These are phyloP conservation scores for Glaciozyma antarctica DNA, from an alignment of 768 basidiomycete species.

Conservation along the genomic window DNA sequence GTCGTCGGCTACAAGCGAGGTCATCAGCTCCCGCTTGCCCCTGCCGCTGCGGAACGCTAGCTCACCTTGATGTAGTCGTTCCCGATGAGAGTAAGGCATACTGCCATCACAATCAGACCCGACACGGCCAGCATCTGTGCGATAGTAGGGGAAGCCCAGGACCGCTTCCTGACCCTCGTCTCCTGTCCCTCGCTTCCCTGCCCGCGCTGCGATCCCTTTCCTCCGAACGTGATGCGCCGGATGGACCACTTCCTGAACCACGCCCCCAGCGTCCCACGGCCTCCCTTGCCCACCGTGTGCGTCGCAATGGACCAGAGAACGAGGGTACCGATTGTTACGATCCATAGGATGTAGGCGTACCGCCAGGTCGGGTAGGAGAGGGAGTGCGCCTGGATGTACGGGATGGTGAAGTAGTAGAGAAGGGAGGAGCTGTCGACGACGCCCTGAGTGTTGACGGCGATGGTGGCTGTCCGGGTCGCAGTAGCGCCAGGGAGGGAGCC, in stretches of 20 bases:
- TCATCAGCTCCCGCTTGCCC: neutral
- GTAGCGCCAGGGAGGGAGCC: neutral
- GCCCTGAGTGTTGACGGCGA: too few relatives aligned
- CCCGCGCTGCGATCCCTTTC: slow-evolving; percentile 4
- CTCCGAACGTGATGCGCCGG: slow-evolving; percentile 14
- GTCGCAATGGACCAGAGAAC: slow-evolving; percentile 46
- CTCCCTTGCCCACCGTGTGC: slow-evolving; percentile 19
- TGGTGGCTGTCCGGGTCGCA: neutral
- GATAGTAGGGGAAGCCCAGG: slow-evolving; percentile 48
- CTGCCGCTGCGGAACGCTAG: too few relatives aligned
- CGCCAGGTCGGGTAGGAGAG: slow-evolving; percentile 49
- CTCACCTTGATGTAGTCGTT: slow-evolving; percentile 53
- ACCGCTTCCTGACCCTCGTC: slow-evolving; percentile 10
- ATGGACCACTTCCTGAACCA: slow-evolving; percentile 28
- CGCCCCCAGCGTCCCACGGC: slow-evolving; percentile 21
- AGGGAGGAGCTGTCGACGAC: neutral
- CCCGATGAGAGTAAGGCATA: slow-evolving; percentile 51
- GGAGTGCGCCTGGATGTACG: slow-evolving; percentile 53
- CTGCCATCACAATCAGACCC: slow-evolving; percentile 44
- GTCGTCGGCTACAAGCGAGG: slow-evolving; percentile 22
- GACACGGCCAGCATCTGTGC: slow-evolving; percentile 51
- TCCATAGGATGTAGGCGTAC: slow-evolving; percentile 55
- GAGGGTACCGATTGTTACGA: slow-evolving; percentile 45
- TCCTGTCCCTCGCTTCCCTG: slow-evolving; percentile 2
- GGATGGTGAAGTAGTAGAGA: slow-evolving; percentile 6